Conservation (phyloP, 164 flowering plant genomes). For the Cinnamomum chago region DNA sequence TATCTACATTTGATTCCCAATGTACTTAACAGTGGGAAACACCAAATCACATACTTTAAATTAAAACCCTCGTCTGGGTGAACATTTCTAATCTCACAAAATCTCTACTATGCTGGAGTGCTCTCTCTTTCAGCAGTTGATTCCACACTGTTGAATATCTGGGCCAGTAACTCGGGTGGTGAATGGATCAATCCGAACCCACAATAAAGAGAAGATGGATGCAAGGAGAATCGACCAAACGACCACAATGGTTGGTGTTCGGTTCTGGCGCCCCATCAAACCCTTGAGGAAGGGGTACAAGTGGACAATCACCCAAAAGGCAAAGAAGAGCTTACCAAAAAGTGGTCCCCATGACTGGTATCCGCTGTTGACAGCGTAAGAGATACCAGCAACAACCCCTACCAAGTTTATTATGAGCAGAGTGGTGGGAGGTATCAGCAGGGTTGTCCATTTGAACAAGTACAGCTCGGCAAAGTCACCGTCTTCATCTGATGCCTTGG, state of each 20-base stretch:
- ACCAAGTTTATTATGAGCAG: conserved; percentile 29
- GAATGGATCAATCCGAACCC: conserved; percentile 34
- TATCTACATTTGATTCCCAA: conserved; percentile 8
- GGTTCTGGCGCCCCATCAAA: conserved; percentile 33
- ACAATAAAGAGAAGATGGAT: conserved; percentile 30
- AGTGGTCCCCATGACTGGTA: conserved; percentile 37
- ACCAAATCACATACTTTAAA: background rate
- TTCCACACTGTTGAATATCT: conserved; percentile 22
- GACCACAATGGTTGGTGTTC: conserved; percentile 32
- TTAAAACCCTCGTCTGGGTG: background rate
- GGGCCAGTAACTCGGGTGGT: conserved; percentile 29
- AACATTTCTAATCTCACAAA: background rate
- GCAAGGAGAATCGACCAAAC: conserved; percentile 35
- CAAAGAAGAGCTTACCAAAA: conserved; percentile 33
- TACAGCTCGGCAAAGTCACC: conserved; percentile 29
- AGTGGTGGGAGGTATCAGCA: conserved; percentile 32
- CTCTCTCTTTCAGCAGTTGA: conserved; percentile 22
- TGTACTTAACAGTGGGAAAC: background rate
- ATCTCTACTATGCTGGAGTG: background rate
- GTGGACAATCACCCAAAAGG: conserved; percentile 37
- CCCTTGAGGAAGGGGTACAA: conserved; percentile 37
- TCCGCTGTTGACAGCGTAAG: conserved; percentile 29
- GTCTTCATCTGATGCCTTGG: conserved; percentile 32
- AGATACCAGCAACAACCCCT: conserved; percentile 30
- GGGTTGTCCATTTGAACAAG: conserved; percentile 33